phyloP scores from a whole-genome alignment of 306 rosid species.

The Pueraria montana region DNA sequence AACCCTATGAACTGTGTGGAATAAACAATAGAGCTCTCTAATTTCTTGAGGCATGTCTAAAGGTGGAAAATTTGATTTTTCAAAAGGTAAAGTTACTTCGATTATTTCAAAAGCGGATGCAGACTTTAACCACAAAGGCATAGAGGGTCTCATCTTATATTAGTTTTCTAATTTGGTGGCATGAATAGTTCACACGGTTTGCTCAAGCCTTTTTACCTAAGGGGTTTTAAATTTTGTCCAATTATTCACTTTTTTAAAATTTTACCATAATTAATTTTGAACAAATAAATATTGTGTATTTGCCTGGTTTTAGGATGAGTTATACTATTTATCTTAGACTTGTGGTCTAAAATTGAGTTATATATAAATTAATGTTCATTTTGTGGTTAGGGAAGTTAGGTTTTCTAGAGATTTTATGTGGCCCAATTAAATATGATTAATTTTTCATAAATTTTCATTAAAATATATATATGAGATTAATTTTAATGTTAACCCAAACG shows the following conservation, averaged over 20 bases:
- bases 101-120: slow-evolving; percentile 59
- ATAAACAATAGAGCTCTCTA: slow-evolving; percentile 34
- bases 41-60: slow-evolving; percentile 46
- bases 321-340: too few species aligned
- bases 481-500: neutral
- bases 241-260: too few species aligned
- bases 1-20: slow-evolving; percentile 41
- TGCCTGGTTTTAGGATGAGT: too few species aligned
- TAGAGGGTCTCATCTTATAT: neutral
- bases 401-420: too few species aligned
- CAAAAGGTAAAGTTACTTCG: slow-evolving; percentile 67
- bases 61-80: slow-evolving; percentile 48
- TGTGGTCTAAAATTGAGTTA: too few species aligned
- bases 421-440: too few species aligned
- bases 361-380: too few species aligned
- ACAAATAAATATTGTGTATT: too few species aligned
- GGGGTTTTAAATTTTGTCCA: too few species aligned
- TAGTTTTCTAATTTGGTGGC: slow-evolving; percentile 14
- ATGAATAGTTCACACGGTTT: slow-evolving; percentile 22
- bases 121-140: slow-evolving; percentile 49
- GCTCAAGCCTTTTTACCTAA: neutral
- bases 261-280: too few species aligned
- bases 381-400: too few species aligned
- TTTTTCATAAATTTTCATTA: neutral
- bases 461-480: neutral